Base-by-base conservation (phyloP, 2,329 filamentous ascomycete genomes). In the Trichoderma harzianum region DNA sequence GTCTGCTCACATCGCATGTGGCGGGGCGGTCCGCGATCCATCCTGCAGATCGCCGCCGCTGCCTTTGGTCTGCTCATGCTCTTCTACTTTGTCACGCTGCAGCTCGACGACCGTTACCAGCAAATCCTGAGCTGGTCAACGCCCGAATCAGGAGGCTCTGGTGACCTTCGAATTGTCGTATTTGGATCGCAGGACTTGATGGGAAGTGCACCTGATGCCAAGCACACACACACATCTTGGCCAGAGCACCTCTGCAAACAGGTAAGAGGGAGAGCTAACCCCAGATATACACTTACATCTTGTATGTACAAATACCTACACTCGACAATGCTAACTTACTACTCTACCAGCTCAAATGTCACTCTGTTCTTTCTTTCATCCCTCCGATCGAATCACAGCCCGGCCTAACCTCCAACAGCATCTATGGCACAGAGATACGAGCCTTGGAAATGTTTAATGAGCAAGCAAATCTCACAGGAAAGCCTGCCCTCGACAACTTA, bases 101-200 rank as follows among this genome's bases (percentile, higher is more conserved):
- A 65, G 47, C 70, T 75, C 43, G 71, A 72, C 47, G 74, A 69
- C 28, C 72, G 74, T n/a, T 80, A 79, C 60, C 75, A 75, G 53
- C 73, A 73, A 10, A 74, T 77, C 10, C 55, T 76, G 24, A 74
- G 65, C 3, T 80, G 77, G 76, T 71, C 69, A 5, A 57, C 72
- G 11, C 67, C 73, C n/a, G 73, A 75, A 39, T 71, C 72, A 8
- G 32, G 73, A n/a, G 76, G 73, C 5, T 80, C 80, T 7, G 80
- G 63, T 32, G 72, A 83, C 3, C 72, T 88, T 72, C 83, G 86
- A 68, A 80, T 88, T 8, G 85, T 88, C 10, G 84, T 86, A 7
- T 88, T 88, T 75, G 86, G 86, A 11, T 81, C 81, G 3, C 81
- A 82, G 5, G 86, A 86, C 71, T 78, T 86, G n/a, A 82, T 83